Evolutionary conservation across 192 early-diverging fungal genomes (phyloP).

Genomic region (Lobosporangium transversale): DNA sequence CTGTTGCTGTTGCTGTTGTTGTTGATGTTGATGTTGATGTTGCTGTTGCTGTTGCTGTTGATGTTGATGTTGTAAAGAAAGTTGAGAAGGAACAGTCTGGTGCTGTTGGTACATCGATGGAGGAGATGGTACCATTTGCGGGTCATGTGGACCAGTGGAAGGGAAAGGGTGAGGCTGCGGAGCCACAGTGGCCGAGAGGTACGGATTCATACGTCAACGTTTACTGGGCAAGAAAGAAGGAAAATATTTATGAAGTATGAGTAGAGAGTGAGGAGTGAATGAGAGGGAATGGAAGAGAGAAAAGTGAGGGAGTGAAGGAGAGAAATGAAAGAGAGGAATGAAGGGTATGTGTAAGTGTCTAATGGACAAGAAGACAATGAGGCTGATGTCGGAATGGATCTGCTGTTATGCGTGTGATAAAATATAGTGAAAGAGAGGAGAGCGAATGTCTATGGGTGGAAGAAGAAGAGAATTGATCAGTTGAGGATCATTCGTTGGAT

Average conservation of each 20-base stretch:
- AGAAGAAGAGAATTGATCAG: neutral
- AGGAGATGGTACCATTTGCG: constrained; percentile 10
- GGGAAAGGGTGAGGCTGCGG: constrained; percentile 11
- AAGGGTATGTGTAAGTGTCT: neutral
- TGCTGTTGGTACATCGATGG: constrained; percentile 19
- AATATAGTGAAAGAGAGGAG: neutral
- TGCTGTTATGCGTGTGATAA: neutral
- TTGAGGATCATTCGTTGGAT: neutral
- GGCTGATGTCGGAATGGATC: too few relatives aligned
- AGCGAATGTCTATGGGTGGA: neutral
- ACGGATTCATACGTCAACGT: constrained; percentile 28
- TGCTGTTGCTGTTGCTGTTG: constrained; percentile 6
- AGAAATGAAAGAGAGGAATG: neutral
- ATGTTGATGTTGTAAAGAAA: neutral
- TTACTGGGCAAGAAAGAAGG: neutral
- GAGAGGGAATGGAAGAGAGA: neutral
- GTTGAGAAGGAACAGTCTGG: constrained; percentile 2
- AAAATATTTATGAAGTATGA: neutral
- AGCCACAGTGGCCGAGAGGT: constrained; percentile 29
- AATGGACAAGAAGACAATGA: neutral
- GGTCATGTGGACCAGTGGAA: neutral
- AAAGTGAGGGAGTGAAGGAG: neutral
- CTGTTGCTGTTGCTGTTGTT: constrained; percentile 16
- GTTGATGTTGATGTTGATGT: constrained; percentile 16
- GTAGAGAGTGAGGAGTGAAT: neutral